phyloP scores from a whole-genome alignment of 2,329 filamentous ascomycete genomes.

The Plenodomus lindquistii region DNA sequence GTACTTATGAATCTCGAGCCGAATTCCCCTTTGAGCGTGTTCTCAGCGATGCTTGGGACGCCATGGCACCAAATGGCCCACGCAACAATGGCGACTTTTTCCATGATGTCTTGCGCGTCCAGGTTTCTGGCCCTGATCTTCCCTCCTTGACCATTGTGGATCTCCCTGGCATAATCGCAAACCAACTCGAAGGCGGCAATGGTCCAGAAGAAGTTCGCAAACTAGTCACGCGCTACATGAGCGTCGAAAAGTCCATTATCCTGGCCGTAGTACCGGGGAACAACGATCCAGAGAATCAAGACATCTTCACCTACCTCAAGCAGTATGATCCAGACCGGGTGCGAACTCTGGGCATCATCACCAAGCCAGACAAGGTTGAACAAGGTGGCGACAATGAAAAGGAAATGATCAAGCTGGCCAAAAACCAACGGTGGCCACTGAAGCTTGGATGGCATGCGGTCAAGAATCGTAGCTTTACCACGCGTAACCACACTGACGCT shows the following conservation, averaged over 20 bases:
- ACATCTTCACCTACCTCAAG: slow-evolving; percentile 9
- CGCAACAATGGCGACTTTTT: slow-evolving; percentile 12
- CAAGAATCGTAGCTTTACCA: slow-evolving; percentile 36
- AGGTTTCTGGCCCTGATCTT: slow-evolving; percentile 35
- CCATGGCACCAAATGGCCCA: slow-evolving; percentile 44
- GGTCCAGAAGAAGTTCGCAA: slow-evolving; percentile 53
- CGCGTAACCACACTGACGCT: slow-evolving; percentile 14
- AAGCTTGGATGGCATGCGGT: slow-evolving; percentile 46
- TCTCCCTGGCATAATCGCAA: slow-evolving; percentile 59
- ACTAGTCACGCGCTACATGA: slow-evolving; percentile 51
- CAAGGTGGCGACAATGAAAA: slow-evolving; percentile 27
- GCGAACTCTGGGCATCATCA: slow-evolving; percentile 52
- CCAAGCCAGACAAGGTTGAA: slow-evolving; percentile 46
- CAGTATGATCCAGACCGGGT: slow-evolving; percentile 38
- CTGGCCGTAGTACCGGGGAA: slow-evolving; percentile 49
- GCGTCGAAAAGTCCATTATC: slow-evolving; percentile 50
- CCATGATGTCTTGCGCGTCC: slow-evolving; percentile 34
- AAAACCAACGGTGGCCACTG: slow-evolving; percentile 37
- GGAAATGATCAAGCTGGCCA: slow-evolving; percentile 31
- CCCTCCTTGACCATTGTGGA: slow-evolving; percentile 60
- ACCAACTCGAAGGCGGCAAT: slow-evolving; percentile 48
- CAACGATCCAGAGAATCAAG: slow-evolving; percentile 38
- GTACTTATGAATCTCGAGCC: slow-evolving; percentile 19
- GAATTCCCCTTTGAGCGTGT: slow-evolving; percentile 48
- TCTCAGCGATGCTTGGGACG: slow-evolving; percentile 56